Evolutionary conservation across 768 basidiomycete species (phyloP).

Genomic region (Sutorius australiensis): DNA sequence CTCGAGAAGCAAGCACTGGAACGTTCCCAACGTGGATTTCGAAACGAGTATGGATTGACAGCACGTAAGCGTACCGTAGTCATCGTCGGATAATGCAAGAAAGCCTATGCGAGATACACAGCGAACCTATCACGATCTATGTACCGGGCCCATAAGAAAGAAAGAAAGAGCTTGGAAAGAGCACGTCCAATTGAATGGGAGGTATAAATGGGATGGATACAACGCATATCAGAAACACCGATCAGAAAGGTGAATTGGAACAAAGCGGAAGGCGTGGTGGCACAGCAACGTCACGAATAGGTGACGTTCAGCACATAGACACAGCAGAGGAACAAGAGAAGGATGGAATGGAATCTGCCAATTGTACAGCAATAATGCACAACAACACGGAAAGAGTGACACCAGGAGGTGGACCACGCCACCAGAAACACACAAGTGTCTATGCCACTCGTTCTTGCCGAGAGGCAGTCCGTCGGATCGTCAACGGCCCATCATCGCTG

Average conservation of each 20-base stretch:
- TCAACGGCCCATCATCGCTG: conserved; percentile 7
- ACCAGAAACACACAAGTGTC: not conserved
- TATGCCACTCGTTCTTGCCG: not conserved
- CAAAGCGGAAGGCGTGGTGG: not conserved
- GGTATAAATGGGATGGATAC: not conserved
- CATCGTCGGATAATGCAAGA: not conserved
- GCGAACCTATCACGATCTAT: not conserved
- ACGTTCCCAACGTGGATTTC: no score
- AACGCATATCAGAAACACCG: not conserved
- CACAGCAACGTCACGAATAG: not conserved
- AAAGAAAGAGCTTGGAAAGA: not conserved
- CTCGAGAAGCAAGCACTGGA: no score
- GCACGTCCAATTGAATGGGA: not conserved
- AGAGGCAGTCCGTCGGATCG: conserved; percentile 1
- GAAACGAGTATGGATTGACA: not conserved
- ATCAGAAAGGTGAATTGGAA: not conserved
- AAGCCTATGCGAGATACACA: not conserved
- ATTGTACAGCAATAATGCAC: not conserved
- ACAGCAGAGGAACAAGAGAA: not conserved
- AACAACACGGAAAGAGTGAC: not conserved
- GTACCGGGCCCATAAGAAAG: not conserved
- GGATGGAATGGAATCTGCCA: not conserved
- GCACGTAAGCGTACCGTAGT: not conserved
- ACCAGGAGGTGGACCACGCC: not conserved
- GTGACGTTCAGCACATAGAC: not conserved